These are phyloP conservation scores for Anaeramoeba flamelloides DNA, from an alignment of 78 protist species.

Conservation along the genomic window DNA sequence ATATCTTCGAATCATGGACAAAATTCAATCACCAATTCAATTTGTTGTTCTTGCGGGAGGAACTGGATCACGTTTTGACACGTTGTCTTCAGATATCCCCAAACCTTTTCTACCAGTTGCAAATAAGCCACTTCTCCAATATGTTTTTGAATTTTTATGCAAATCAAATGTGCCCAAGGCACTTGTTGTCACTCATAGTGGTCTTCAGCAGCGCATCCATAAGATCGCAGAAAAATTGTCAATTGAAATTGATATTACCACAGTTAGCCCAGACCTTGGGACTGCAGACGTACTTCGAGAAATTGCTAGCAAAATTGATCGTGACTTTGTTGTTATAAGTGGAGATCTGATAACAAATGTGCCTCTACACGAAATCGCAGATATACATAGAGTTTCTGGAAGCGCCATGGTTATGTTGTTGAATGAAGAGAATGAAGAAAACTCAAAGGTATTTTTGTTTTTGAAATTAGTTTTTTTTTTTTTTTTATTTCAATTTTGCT, in stretches of 20 bases:
- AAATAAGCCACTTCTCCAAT: slow-evolving; percentile 46
- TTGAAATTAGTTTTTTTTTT: too few relatives aligned
- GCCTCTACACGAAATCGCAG: slow-evolving; percentile 40
- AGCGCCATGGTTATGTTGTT: too few relatives aligned
- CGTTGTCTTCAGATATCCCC: slow-evolving; percentile 39
- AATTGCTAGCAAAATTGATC: slow-evolving; percentile 34
- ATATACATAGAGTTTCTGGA: slow-evolving; percentile 39
- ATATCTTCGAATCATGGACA: too few relatives aligned
- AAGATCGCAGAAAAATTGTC: slow-evolving; percentile 17
- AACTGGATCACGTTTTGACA: slow-evolving; percentile 14
- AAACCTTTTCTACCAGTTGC: slow-evolving; percentile 48
- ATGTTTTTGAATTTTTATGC: slow-evolving; percentile 46
- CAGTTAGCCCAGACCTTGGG: slow-evolving; percentile 27
- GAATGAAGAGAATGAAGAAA: too few relatives aligned
- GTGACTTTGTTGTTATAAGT: slow-evolving; percentile 38
- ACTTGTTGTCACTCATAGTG: too few relatives aligned
- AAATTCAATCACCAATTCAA: too few relatives aligned
- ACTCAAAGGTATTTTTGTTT: too few relatives aligned
- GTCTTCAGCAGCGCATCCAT: too few relatives aligned
- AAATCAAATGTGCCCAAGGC: slow-evolving; percentile 31
- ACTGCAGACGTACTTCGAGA: slow-evolving; percentile 40
- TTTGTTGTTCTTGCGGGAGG: slow-evolving; percentile 23
- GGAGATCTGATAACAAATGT: slow-evolving; percentile 47
- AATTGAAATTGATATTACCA: slow-evolving; percentile 31
- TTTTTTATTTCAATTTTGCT: too few relatives aligned